phyloP scores from a whole-genome alignment of 352 stramenopile species.

The Discostella stelligera region DNA sequence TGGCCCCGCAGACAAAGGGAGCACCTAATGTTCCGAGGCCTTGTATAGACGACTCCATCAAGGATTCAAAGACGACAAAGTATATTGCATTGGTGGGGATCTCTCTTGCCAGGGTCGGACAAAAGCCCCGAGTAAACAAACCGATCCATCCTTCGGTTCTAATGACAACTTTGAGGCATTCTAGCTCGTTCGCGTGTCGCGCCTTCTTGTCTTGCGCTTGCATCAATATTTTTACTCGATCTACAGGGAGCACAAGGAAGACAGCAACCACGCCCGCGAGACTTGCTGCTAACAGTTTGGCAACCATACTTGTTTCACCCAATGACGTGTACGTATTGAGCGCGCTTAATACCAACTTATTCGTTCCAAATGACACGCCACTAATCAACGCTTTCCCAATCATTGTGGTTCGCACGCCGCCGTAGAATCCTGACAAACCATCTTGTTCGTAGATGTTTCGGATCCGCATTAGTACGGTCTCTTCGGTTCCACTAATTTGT shows the following conservation, averaged over 20 bases:
- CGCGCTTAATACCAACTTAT: not conserved
- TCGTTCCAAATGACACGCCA: slow-evolving; percentile 1
- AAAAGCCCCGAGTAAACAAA: slow-evolving; percentile 60
- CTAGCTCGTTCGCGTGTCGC: slow-evolving; percentile 53
- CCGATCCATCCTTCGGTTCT: slow-evolving; percentile 56
- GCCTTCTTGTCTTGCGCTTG: slow-evolving; percentile 53
- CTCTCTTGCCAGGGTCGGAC: slow-evolving; percentile 50
- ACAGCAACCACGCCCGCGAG: not conserved
- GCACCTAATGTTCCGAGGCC: slow-evolving; percentile 30
- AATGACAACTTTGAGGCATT: slow-evolving; percentile 63
- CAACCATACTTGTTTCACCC: not conserved
- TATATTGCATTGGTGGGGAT: slow-evolving; percentile 73
- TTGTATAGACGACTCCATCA: slow-evolving; percentile 44
- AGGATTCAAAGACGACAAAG: slow-evolving; percentile 72
- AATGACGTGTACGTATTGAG: not conserved
- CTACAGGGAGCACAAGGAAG: slow-evolving; percentile 13
- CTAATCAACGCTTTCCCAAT: slow-evolving; percentile 3
- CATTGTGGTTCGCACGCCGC: slow-evolving; percentile 2
- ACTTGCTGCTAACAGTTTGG: not conserved
- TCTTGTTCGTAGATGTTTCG: not conserved
- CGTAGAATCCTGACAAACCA: slow-evolving; percentile 6
- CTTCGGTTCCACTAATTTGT: not conserved
- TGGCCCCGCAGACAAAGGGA: slow-evolving; percentile 55
- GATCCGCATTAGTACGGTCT: not conserved
- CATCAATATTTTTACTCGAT: slow-evolving; percentile 79